These are phyloP conservation scores for Plasmopara halstedii DNA, from an alignment of 352 stramenopile genomes.

Conservation along the genomic window DNA sequence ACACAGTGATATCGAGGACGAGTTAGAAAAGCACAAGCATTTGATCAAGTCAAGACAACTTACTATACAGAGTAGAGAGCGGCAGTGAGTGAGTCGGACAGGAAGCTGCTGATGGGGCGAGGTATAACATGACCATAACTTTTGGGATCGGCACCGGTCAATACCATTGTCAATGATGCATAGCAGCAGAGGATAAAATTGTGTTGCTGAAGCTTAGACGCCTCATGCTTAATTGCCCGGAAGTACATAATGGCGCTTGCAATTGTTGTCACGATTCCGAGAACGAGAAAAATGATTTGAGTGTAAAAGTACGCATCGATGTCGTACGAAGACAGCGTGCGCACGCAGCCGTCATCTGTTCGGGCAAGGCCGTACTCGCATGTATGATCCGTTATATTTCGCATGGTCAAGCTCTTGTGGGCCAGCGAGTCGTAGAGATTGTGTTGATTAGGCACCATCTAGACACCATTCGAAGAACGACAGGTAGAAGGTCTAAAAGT, in stretches of 20 bases:
- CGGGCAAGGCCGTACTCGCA: slow-evolving; percentile 26
- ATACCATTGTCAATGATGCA: slow-evolving; percentile 26
- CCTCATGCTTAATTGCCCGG: slow-evolving; percentile 20
- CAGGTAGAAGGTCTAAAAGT: neutral
- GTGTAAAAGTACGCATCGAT: slow-evolving; percentile 19
- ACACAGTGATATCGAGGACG: neutral
- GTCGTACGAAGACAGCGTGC: slow-evolving; percentile 24
- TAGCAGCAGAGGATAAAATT: slow-evolving; percentile 35
- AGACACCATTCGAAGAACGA: neutral
- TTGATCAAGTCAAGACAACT: slow-evolving; percentile 3
- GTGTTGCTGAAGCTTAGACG: slow-evolving; percentile 28
- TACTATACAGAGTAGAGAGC: slow-evolving; percentile 41
- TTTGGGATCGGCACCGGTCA: slow-evolving; percentile 25
- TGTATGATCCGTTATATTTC: slow-evolving; percentile 22
- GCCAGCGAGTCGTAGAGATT: neutral
- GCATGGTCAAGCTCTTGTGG: slow-evolving; percentile 6
- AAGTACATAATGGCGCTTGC: slow-evolving; percentile 25
- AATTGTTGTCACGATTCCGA: slow-evolving; percentile 15
- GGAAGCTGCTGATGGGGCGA: slow-evolving; percentile 26
- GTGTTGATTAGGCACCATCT: neutral
- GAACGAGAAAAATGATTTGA: slow-evolving; percentile 27
- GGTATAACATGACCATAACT: slow-evolving; percentile 33
- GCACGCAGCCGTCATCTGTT: slow-evolving; percentile 18
- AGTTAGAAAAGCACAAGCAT: neutral
- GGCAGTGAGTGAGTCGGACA: slow-evolving; percentile 33